These are phyloP conservation scores for Phytopythium boreale DNA, from an alignment of 352 stramenopile species.

Conservation along the genomic window DNA sequence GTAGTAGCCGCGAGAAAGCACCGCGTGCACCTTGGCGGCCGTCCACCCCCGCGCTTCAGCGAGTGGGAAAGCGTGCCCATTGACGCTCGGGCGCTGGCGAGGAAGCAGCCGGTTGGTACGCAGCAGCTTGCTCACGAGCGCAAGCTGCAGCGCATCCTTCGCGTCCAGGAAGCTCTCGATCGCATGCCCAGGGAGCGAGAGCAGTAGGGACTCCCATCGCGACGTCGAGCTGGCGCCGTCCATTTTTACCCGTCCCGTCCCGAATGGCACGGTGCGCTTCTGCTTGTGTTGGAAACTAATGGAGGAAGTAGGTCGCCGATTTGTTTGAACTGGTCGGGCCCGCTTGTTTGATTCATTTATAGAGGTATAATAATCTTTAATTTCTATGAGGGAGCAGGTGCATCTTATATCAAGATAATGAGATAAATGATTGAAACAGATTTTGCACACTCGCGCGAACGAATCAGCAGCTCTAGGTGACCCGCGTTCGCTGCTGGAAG, in stretches of 20 bases:
- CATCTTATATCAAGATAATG: too few relatives aligned
- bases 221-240: not conserved
- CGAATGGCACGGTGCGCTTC: not conserved
- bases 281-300: not conserved
- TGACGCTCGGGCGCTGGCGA: not conserved
- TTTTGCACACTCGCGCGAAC: too few relatives aligned
- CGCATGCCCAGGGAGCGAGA: not conserved
- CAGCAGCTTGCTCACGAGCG: constrained; percentile 4
- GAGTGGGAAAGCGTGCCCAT: not conserved
- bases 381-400: too few relatives aligned
- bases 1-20: constrained; percentile 1
- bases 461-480: too few relatives aligned
- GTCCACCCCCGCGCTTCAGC: not conserved
- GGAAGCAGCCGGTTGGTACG: not conserved
- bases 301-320: not conserved
- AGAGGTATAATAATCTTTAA: too few relatives aligned
- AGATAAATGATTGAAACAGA: too few relatives aligned
- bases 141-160: not conserved
- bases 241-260: not conserved
- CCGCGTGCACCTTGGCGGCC: constrained; percentile 1
- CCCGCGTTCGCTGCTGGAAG: too few relatives aligned
- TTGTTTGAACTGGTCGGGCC: too few relatives aligned
- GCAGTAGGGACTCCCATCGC: constrained; percentile 6
- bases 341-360: too few relatives aligned
- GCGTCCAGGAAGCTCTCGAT: not conserved